Evolutionary conservation across 1,139 yeast species (phyloP).

Genomic region (Pichia sp.): DNA sequence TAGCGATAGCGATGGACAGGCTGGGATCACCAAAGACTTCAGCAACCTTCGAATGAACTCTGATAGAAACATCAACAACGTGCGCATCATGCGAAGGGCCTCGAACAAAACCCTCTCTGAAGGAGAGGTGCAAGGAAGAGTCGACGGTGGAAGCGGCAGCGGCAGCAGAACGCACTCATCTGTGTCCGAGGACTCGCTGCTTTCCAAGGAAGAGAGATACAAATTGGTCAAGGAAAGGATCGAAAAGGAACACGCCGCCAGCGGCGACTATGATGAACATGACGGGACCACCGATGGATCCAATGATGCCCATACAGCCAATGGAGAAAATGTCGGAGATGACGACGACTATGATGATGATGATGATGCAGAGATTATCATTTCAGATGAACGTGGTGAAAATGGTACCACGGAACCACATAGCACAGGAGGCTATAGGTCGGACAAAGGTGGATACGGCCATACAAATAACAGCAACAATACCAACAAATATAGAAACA

Average conservation of each 20-base stretch:
- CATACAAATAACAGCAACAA: neutral
- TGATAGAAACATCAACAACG: constrained; percentile 4
- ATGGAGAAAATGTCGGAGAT: neutral
- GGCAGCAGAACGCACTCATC: neutral
- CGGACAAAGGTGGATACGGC: neutral
- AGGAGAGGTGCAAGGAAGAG: neutral
- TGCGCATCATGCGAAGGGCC: constrained; percentile 20
- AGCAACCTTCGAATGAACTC: neutral
- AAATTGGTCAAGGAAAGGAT: constrained; percentile 21
- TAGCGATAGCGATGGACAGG: neutral
- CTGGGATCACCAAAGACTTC: neutral
- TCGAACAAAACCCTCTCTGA: neutral
- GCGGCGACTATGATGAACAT: neutral
- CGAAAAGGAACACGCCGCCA: constrained; percentile 20
- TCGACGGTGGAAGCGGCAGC: too few species aligned
- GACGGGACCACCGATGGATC: too few species aligned
- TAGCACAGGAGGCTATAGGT: neutral
- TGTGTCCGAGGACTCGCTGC: neutral
- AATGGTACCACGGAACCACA: neutral
- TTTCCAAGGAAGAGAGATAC: constrained; percentile 22
- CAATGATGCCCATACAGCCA: too few species aligned
- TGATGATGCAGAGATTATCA: neutral
- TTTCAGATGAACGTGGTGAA: neutral
- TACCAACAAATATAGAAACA: neutral
- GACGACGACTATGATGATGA: neutral